Evolutionary conservation across 768 basidiomycete genomes (phyloP).

Genomic region (Rhizopogon vesiculosus): DNA sequence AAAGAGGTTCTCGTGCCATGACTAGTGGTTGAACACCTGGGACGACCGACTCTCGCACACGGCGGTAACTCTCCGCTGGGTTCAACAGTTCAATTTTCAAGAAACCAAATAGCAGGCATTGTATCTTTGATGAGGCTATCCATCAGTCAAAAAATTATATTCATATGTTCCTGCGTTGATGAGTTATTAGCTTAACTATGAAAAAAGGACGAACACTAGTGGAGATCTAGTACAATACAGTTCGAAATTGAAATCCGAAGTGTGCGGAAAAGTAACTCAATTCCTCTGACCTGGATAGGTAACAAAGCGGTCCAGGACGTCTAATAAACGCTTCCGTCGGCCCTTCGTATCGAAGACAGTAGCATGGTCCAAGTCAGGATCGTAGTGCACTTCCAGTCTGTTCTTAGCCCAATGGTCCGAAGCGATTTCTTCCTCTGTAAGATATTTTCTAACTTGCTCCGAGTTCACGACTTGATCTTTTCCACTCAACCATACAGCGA

Average conservation of each 20-base stretch:
- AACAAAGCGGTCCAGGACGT: conserved; percentile 28
- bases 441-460: conserved; percentile 31
- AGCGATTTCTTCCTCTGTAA: conserved; percentile 28
- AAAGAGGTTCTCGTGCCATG: no score
- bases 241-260: neutral
- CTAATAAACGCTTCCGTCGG: conserved; percentile 24
- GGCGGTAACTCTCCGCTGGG: no score
- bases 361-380: conserved; percentile 35
- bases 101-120: no score
- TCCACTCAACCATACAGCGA: conserved; percentile 34
- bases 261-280: neutral
- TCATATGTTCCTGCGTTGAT: no score
- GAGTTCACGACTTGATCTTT: conserved; percentile 41
- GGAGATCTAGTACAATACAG: no score
- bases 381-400: conserved; percentile 35
- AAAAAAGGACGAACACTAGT: no score
- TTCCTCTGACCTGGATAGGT: neutral
- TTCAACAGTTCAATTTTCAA: no score
- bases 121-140: no score
- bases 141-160: no score
- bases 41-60: no score
- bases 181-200: no score
- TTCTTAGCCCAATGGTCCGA: conserved; percentile 22
- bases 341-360: conserved; percentile 31
- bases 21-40: no score